These are phyloP conservation scores for Wickerhamiella hasegawae DNA, from an alignment of 805 yeast species.

Conservation along the genomic window DNA sequence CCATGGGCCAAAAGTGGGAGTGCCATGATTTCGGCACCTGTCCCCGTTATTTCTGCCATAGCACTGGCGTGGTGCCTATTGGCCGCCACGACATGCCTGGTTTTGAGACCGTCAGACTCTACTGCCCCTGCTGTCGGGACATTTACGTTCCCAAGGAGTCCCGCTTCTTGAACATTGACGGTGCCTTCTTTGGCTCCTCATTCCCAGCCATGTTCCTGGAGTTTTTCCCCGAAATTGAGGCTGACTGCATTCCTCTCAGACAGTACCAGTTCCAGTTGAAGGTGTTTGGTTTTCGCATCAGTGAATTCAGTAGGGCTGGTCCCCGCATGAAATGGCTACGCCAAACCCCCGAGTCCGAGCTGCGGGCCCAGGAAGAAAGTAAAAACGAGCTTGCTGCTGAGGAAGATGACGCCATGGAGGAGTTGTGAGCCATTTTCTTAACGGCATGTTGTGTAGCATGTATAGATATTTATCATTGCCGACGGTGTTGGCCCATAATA, in stretches of 20 bases:
- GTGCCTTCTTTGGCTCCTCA: slow-evolving; percentile 92
- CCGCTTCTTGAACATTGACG: slow-evolving; percentile 80
- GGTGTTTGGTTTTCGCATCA: slow-evolving; percentile 74
- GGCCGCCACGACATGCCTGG: slow-evolving; percentile 88
- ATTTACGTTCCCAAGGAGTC: slow-evolving; percentile 75
- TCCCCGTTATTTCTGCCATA: slow-evolving; percentile 78
- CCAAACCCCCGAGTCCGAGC: slow-evolving; percentile 52
- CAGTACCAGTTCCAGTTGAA: slow-evolving; percentile 42
- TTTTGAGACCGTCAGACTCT: slow-evolving; percentile 76
- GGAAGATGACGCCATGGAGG: background rate
- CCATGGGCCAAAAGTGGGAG: slow-evolving; percentile 81
- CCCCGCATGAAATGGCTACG: slow-evolving; percentile 96
- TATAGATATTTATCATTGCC: too few relatives aligned
- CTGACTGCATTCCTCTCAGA: slow-evolving; percentile 47
- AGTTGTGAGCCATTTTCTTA: too few relatives aligned
- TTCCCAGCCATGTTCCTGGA: slow-evolving; percentile 87
- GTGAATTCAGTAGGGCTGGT: slow-evolving; percentile 61
- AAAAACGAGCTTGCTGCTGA: background rate
- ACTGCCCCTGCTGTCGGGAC: slow-evolving; percentile 90
- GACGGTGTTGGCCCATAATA: too few relatives aligned
- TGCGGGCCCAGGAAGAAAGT: slow-evolving; percentile 33
- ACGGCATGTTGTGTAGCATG: too few relatives aligned
- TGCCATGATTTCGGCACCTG: slow-evolving; percentile 80
- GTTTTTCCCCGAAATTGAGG: slow-evolving; percentile 80
- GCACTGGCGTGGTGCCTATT: slow-evolving; percentile 78